phyloP scores from a whole-genome alignment of 352 stramenopile genomes.

The Globisporangium uncinulatum region DNA sequence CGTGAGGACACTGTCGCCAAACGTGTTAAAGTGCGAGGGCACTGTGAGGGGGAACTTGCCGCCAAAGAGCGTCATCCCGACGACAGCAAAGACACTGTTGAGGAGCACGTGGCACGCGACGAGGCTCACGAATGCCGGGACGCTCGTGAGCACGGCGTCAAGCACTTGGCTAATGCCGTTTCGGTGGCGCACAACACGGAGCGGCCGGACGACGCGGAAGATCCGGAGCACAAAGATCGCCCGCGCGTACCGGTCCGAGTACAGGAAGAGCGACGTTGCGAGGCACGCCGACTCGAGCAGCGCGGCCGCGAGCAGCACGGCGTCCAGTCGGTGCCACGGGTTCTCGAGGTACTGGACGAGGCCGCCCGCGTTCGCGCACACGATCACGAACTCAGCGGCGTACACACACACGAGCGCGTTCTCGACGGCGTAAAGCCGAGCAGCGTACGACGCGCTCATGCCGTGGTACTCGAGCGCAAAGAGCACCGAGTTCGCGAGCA shows the following conservation, averaged over 20 bases:
- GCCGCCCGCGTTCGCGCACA: constrained; percentile 44
- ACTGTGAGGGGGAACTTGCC: constrained; percentile 67
- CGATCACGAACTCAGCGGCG: constrained; percentile 55
- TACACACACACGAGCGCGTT: constrained; percentile 74
- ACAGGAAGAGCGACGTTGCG: constrained; percentile 44
- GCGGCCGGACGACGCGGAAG: constrained; percentile 72
- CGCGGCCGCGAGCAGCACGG: constrained; percentile 55
- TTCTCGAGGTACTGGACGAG: constrained; percentile 68
- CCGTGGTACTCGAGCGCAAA: constrained; percentile 78
- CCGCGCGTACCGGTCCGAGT: constrained; percentile 59
- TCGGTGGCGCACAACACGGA: constrained; percentile 69
- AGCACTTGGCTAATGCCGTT: constrained; percentile 70
- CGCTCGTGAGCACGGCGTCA: constrained; percentile 58
- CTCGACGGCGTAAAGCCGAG: constrained; percentile 51
- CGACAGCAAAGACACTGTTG: constrained; percentile 75
- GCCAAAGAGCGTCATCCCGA: constrained; percentile 81
- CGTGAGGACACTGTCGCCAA: constrained; percentile 76
- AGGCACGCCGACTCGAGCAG: constrained; percentile 67
- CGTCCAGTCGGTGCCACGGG: constrained; percentile 80
- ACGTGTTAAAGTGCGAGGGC: constrained; percentile 80
- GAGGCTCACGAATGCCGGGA: constrained; percentile 64
- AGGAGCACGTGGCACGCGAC: constrained; percentile 54
- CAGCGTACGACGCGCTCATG: constrained; percentile 50
- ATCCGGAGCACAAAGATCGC: constrained; percentile 76
- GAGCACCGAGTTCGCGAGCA: constrained; percentile 70